Evolutionary conservation across 192 early-diverging fungal species (phyloP).

Genomic region (Backusella australiensis): DNA sequence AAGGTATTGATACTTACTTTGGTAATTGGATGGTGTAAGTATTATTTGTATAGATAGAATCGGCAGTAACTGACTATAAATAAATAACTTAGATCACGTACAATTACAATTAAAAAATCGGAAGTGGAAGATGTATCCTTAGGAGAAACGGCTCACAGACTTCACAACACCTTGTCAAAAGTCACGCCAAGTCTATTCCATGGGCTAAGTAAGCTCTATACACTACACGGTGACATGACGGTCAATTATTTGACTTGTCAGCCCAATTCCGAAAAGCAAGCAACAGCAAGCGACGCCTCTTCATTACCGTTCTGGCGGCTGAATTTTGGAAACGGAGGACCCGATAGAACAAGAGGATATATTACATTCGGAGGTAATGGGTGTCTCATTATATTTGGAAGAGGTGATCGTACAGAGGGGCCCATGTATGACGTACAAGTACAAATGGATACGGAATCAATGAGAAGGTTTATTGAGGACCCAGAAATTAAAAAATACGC

Average conservation of each 20-base stretch:
- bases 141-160: not conserved
- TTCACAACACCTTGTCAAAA: not conserved
- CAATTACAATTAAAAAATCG: not conserved
- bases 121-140: not conserved
- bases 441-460: conserved; percentile 30
- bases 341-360: conserved; percentile 28
- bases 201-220: conserved; percentile 24
- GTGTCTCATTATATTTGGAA: conserved; percentile 26
- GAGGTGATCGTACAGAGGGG: conserved; percentile 2
- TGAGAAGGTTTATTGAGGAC: conserved; percentile 26
- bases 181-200: conserved; percentile 17
- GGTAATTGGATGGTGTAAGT: conserved; percentile 34
- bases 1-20: conserved; percentile 28
- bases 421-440: conserved; percentile 27
- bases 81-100: not conserved
- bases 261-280: conserved; percentile 12
- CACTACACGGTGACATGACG: conserved; percentile 31
- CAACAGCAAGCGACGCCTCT: conserved; percentile 21
- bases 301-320: conserved; percentile 22
- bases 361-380: conserved; percentile 34
- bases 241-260: conserved; percentile 28
- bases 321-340: conserved; percentile 26
- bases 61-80: too few species aligned
- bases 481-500: conserved; percentile 27
- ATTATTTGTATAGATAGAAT: not conserved